Percentiles rank a stretch among this genome's conserved stretches.
Conservation (phyloP, 2,329 filamentous ascomycete species). For the Phyllosticta citribraziliensis region DNA sequence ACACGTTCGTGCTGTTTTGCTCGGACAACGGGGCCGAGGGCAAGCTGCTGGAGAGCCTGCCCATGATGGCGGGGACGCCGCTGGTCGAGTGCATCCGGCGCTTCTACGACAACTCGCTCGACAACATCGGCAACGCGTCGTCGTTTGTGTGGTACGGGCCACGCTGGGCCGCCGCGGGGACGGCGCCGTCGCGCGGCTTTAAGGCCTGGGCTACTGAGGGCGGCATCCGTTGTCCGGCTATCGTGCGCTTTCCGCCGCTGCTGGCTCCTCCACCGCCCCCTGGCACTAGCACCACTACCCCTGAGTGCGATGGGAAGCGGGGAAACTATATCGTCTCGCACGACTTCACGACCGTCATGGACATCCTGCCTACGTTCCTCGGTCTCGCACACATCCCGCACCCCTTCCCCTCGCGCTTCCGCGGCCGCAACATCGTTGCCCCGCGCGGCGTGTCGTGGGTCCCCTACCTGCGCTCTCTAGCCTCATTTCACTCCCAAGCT, state of each 20-base stretch:
- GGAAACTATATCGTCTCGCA: background rate
- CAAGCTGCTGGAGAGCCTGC: constrained; percentile 4
- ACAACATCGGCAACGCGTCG: constrained; percentile 4
- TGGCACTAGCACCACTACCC: background rate
- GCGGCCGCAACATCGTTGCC: background rate
- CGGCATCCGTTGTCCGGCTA: constrained; percentile 7
- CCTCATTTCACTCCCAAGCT: background rate
- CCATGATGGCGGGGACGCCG: constrained; percentile 5
- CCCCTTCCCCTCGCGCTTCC: background rate
- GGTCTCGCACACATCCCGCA: constrained; percentile 4
- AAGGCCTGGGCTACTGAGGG: constrained; percentile 7
- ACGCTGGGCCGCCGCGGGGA: constrained; percentile 5
- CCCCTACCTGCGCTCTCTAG: background rate
- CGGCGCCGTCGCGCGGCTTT: constrained; percentile 7
- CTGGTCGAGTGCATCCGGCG: constrained; percentile 1
- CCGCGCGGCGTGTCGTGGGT: constrained; percentile 5
- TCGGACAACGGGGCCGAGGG: constrained; percentile 11
- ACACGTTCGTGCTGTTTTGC: constrained; percentile 9
- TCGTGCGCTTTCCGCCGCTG: constrained; percentile 6
- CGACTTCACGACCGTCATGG: constrained; percentile 10
- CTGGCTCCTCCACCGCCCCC: background rate
- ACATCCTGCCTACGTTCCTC: constrained; percentile 7
- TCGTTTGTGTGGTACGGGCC: constrained; percentile 10
- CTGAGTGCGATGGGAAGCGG: background rate
- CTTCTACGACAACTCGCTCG: constrained; percentile 9